Evolutionary conservation across 345 rosid genomes (phyloP).

Genomic region (Noccaea bulbosa): DNA sequence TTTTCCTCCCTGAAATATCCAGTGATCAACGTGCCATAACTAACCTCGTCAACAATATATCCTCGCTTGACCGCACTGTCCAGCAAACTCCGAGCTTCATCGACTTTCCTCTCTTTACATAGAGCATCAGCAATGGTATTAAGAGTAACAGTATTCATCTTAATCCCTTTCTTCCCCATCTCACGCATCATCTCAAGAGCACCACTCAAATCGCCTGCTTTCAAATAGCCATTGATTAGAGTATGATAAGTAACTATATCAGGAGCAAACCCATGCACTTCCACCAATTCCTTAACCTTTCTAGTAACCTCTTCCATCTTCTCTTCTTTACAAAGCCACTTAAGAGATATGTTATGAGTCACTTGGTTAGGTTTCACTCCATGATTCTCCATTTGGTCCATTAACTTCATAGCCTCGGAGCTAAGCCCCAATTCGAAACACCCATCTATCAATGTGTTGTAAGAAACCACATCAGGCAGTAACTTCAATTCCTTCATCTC

Average conservation of each 20-base stretch:
- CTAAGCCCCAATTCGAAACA: constrained; percentile 58
- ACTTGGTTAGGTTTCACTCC: constrained; percentile 62
- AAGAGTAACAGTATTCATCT: constrained; percentile 70
- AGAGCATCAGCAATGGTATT: constrained; percentile 69
- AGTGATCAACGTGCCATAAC: constrained; percentile 71
- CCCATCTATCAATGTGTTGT: constrained; percentile 78
- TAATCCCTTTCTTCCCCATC: constrained; percentile 73
- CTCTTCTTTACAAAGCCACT: constrained; percentile 78
- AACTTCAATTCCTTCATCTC: constrained; percentile 72
- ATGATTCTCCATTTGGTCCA: constrained; percentile 66
- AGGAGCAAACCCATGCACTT: constrained; percentile 55
- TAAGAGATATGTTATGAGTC: constrained; percentile 65
- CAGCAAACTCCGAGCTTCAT: constrained; percentile 62
- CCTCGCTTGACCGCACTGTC: constrained; percentile 62
- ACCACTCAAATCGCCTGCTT: constrained; percentile 60
- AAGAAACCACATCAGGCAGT: constrained; percentile 77
- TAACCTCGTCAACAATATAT: constrained; percentile 75
- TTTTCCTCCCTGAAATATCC: constrained; percentile 68
- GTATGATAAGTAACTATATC: constrained; percentile 76
- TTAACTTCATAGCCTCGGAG: constrained; percentile 56
- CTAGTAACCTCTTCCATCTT: constrained; percentile 63
- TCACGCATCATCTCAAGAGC: constrained; percentile 72
- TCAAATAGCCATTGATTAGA: constrained; percentile 63
- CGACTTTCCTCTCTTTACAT: constrained; percentile 62
- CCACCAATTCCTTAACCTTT: constrained; percentile 58